Conservation (phyloP, 352 stramenopile genomes). For the Pythium brachiatum region DNA sequence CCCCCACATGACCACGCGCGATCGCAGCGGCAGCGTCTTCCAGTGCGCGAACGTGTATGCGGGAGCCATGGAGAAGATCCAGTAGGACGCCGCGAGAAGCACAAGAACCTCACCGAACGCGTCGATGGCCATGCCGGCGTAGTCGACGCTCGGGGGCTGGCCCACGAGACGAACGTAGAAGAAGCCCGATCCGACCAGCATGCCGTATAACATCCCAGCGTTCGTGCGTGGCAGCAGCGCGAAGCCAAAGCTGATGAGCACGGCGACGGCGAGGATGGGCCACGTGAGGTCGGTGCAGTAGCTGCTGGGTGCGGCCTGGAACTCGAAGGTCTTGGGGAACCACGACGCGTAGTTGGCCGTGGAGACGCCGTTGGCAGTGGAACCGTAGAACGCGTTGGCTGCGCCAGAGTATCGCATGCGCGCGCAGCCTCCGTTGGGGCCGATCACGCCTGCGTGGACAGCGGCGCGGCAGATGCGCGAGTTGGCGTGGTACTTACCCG, state of each 20-base stretch:
- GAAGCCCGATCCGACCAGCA: conserved; percentile 62
- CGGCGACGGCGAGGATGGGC: conserved; percentile 50
- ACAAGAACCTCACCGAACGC: conserved; percentile 65
- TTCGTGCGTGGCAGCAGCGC: conserved; percentile 47
- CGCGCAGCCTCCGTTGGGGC: conserved; percentile 63
- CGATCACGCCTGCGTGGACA: conserved; percentile 72
- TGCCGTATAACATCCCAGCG: conserved; percentile 45
- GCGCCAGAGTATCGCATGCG: conserved; percentile 52
- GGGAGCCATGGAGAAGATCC: conserved; percentile 39
- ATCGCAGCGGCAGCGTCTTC: conserved; percentile 25
- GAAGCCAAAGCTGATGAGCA: conserved; percentile 41
- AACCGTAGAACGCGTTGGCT: conserved; percentile 45
- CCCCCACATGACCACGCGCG: conserved; percentile 50
- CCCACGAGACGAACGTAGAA: conserved; percentile 71
- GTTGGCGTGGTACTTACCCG: conserved; percentile 65
- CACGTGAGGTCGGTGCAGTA: conserved; percentile 76
- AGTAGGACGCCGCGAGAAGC: conserved; percentile 49
- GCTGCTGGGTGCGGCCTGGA: conserved; percentile 44
- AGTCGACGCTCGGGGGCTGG: conserved; percentile 59
- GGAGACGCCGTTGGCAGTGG: conserved; percentile 49
- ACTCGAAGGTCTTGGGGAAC: conserved; percentile 85
- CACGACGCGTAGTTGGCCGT: conserved; percentile 53
- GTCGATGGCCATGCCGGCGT: conserved; percentile 42
- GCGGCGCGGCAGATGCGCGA: conserved; percentile 79
- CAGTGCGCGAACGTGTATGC: conserved; percentile 50